Percentiles rank a stretch among this genome's conserved stretches.
Conservation (phyloP, 768 basidiomycete genomes). For the Collybia nuda region DNA sequence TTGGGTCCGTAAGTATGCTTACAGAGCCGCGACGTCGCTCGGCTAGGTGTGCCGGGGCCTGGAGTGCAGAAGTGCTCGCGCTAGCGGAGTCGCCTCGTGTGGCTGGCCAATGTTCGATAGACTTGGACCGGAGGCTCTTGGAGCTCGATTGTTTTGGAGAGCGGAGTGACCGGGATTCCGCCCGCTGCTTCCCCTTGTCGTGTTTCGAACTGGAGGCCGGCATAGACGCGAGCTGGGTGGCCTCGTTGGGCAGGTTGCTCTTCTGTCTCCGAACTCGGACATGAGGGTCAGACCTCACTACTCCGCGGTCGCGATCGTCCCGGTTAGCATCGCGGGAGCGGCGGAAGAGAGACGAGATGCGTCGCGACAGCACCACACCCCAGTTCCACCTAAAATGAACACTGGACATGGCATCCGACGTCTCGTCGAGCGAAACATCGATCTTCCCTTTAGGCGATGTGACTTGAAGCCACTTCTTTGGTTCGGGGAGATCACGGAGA, state of each 20-base stretch:
- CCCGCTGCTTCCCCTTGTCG: constrained; percentile 23
- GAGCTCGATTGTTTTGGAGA: neutral
- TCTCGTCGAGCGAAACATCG: constrained; percentile 72
- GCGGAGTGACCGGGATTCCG: neutral
- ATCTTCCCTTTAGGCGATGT: constrained; percentile 38
- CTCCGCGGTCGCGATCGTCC: constrained; percentile 9
- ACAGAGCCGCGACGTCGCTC: constrained; percentile 14
- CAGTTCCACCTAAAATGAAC: constrained; percentile 65
- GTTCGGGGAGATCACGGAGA: constrained; percentile 62
- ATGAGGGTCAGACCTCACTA: constrained; percentile 22
- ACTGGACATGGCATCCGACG: constrained; percentile 67
- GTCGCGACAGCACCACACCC: constrained; percentile 37
- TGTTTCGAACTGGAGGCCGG: neutral
- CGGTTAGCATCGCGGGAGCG: constrained; percentile 28
- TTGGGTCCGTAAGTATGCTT: constrained; percentile 3
- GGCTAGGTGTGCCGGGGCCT: constrained; percentile 4
- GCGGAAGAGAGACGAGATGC: constrained; percentile 53
- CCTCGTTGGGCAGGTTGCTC: constrained; percentile 1
- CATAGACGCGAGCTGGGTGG: neutral
- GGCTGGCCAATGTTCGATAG: constrained; percentile 28
- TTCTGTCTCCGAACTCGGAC: constrained; percentile 13
- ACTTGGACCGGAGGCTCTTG: constrained; percentile 24
- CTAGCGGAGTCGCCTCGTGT: constrained; percentile 1
- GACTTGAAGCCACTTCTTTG: constrained; percentile 63
- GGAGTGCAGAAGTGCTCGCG: constrained; percentile 13